Conservation (phyloP, 257 asterid species). For the Leptodermis oblonga region DNA sequence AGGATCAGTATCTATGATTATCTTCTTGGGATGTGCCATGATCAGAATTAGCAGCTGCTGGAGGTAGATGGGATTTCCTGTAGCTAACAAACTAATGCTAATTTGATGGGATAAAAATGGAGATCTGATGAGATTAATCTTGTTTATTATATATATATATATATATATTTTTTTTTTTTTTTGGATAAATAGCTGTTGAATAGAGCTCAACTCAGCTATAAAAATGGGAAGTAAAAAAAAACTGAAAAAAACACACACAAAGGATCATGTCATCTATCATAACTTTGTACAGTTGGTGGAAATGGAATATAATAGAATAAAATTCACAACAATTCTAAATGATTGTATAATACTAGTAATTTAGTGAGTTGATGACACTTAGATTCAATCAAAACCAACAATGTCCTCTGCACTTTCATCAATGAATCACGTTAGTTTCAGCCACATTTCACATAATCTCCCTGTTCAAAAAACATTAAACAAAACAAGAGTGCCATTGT, state of each 20-base stretch:
- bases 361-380: background rate
- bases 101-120: background rate
- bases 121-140: background rate
- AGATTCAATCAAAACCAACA: background rate
- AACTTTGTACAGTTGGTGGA: too few relatives aligned
- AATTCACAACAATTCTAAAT: too few relatives aligned
- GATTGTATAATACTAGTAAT: background rate
- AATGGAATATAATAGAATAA: too few relatives aligned
- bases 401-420: slow-evolving; percentile 2
- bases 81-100: background rate
- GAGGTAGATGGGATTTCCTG: background rate
- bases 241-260: too few relatives aligned
- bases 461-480: background rate
- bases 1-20: slow-evolving; percentile 95
- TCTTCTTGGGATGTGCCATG: slow-evolving; percentile 72
- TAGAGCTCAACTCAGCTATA: background rate
- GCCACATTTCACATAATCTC: slow-evolving; percentile 1
- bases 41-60: background rate
- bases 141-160: too few relatives aligned
- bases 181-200: background rate
- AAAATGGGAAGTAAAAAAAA: too few relatives aligned
- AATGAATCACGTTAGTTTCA: background rate
- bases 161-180: too few relatives aligned
- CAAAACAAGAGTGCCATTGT: background rate
- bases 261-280: background rate